Evolutionary conservation across 805 yeast species (phyloP), one percentile per base, ranked within the genome.

Genomic region (Lachancea thermotolerans): DNA sequence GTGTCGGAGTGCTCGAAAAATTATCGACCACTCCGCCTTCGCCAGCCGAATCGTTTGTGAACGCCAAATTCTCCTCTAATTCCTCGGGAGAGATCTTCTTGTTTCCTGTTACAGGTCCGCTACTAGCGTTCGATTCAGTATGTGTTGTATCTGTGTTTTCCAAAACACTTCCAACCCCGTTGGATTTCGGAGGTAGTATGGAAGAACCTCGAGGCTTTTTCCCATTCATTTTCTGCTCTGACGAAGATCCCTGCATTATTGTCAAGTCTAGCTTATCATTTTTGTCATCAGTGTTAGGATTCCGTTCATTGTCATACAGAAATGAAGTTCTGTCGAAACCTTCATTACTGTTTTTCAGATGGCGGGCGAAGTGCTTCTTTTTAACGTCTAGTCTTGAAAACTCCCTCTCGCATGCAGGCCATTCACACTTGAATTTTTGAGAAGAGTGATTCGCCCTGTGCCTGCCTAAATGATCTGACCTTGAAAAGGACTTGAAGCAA

Each of bases 311-410:
- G 31, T 11, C 31, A 33, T 33, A 8, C n/a, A 9, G n/a, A 8
- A 15, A 12, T n/a, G n/a, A 14, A 8, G 8, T 14, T 33, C n/a
- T 14, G 16, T n/a, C 9, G 16, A 12, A 10, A 33, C 9, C n/a
- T 33, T 33, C 35, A 14, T 35, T 8, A 17, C 10, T 17, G 21
- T 15, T n/a, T 17, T 17, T 40, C 8, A 37, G 15, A 21, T 45
- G 48, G 27, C 48, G 17, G 15, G 31, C 16, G 8, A 39, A 43
- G 40, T 45, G 48, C 37, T 45, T 45, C 34, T 35, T 45, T 37
- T 45, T 45, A 11, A 45, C 48, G 41, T 45, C 48, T 29, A 45
- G 30, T 18, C 48, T 25, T 27, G 44, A 21, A 31, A 45, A 45
- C 21, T 31, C 12, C 18, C 41, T 33, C 7, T 36, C 48, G 35